phyloP scores from a whole-genome alignment of 1,139 yeast species.

The Geotrichum australiense region DNA sequence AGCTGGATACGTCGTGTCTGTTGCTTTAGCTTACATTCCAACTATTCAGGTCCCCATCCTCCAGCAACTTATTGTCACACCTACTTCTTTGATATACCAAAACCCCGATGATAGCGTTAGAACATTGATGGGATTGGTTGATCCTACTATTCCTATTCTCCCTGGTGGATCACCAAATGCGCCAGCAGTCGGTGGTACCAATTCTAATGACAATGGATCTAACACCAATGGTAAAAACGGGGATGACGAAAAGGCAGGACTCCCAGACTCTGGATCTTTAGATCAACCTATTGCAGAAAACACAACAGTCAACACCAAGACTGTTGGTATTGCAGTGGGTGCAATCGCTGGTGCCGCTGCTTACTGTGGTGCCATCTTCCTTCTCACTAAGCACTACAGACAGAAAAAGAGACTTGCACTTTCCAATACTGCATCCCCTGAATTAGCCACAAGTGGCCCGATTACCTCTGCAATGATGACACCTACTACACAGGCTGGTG shows the following conservation, averaged over 20 bases:
- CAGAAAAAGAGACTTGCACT: slow-evolving; percentile 21
- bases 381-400: slow-evolving; percentile 30
- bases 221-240: slow-evolving; percentile 8
- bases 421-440: slow-evolving; percentile 12
- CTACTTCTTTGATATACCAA: slow-evolving; percentile 32
- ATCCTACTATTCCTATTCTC: slow-evolving; percentile 33
- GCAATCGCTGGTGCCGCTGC: slow-evolving; percentile 35
- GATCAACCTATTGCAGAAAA: slow-evolving; percentile 28
- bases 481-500: no score
- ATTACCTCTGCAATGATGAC: slow-evolving; percentile 17
- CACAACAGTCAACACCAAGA: slow-evolving; percentile 27
- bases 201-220: slow-evolving; percentile 11
- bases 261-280: slow-evolving; percentile 29
- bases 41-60: slow-evolving; percentile 26
- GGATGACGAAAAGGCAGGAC: slow-evolving; percentile 12
- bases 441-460: slow-evolving; percentile 15
- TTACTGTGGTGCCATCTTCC: slow-evolving; percentile 34
- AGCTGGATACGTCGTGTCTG: slow-evolving; percentile 34
- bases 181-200: slow-evolving; percentile 6
- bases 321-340: slow-evolving; percentile 37
- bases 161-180: slow-evolving; percentile 20
- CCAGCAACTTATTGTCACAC: slow-evolving; percentile 29
- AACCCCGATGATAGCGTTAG: slow-evolving; percentile 32
- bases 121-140: slow-evolving; percentile 35
- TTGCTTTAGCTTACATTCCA: slow-evolving; percentile 38